Base-by-base conservation (phyloP, 148 eudicot genomes). In the Rhododendron ovatum region DNA sequence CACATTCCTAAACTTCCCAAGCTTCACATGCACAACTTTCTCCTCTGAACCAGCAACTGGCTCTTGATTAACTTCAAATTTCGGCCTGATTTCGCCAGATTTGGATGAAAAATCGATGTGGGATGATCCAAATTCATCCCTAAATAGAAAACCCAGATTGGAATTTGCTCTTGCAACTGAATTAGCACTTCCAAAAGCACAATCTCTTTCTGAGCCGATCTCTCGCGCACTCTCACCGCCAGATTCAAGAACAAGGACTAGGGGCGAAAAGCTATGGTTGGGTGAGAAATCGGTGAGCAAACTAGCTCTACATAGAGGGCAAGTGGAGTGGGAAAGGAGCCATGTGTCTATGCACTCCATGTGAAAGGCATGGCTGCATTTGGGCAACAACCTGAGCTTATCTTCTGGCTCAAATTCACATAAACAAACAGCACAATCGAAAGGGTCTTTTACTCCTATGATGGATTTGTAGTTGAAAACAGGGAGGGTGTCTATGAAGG, bases 301-400 rank as follows among this genome's bases (percentile, higher is more conserved):
- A 80, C 87, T 89, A 8, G 94, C 88, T 57, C 99, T 88, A 88
- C 99, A 97, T 30, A 97, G 91, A 2, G 99, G 99, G 83, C 99
- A 97, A 84, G 99, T 97, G 11, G 99, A 97, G 83, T 97, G 98
- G 8, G 98, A 94, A 8, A 97, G 82, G 0, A 97, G 89, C 99
- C 99, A 97, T 45, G 98, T 97, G 75, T 97, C 99, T 51, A 97
- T 94, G 73, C 99, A 97, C 3, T 91, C 95, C 91, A 93, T 92
- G 53, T 97, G 99, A 87, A 97, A 97, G 50, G 99, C 99, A 83
- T 97, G 99, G 87, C 99, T 95, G 86, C 99, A 97, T 77, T 94
- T 93, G 2, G 99, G 98, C 74, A 97, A 86, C n/a, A 95, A 83
- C 33, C 99, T 88, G 7, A 97, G 93, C 77, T 91, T 91, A 83